Evolutionary conservation across 2,329 filamentous ascomycete genomes (phyloP).

Genomic region (Coniella vitis): DNA sequence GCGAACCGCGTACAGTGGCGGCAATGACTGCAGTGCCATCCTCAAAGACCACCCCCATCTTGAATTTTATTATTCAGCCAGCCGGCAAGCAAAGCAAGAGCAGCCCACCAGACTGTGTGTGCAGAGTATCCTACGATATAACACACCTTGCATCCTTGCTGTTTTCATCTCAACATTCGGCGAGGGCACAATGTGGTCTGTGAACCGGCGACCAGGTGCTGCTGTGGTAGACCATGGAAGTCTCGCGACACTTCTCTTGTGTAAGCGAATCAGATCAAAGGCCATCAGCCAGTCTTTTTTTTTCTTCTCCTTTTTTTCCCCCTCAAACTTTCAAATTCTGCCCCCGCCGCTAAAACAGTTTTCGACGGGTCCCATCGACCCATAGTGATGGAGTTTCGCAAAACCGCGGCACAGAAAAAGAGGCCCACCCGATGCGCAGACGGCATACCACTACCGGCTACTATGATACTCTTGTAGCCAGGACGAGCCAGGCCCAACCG

Average conservation of each 20-base stretch:
- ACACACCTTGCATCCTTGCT: slow-evolving; percentile 3
- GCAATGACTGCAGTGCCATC: no score
- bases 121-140: no score
- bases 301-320: background rate
- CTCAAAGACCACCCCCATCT: no score
- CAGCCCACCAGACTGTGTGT: no score
- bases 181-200: slow-evolving; percentile 12
- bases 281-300: background rate
- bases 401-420: no score
- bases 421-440: background rate
- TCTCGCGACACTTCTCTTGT: slow-evolving; percentile 12
- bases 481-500: background rate
- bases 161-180: background rate
- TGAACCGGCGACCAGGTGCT: background rate
- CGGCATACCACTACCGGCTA: background rate
- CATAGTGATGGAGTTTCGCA: no score
- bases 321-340: no score
- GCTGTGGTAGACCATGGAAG: background rate
- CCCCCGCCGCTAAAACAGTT: no score
- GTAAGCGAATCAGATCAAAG: slow-evolving; percentile 13
- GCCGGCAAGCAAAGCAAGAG: no score
- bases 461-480: background rate
- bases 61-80: no score
- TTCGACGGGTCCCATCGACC: no score
- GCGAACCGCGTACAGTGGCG: slow-evolving; percentile 11